Percentiles rank a stretch among this genome's conserved stretches.
phyloP scores from a whole-genome alignment of 331 rosid species.

The Quercus lobata region DNA sequence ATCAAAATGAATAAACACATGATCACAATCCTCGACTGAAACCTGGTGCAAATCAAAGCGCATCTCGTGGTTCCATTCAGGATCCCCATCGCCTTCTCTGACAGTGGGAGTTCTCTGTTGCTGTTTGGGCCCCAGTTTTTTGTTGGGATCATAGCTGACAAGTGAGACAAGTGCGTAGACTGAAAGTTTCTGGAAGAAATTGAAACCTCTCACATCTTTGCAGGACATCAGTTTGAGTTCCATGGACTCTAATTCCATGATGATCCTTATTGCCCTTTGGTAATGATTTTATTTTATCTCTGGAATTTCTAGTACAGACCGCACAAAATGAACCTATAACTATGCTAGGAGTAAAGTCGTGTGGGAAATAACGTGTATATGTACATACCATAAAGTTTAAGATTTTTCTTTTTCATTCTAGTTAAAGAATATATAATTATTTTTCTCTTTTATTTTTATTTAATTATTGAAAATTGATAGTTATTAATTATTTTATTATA shows the following conservation, averaged over 20 bases:
- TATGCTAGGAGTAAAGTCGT: too few species aligned
- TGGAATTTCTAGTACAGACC: too few species aligned
- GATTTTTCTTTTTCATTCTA: too few species aligned
- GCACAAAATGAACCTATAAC: too few species aligned
- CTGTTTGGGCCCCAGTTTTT: constrained; percentile 24
- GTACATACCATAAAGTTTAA: too few species aligned
- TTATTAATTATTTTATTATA: too few species aligned
- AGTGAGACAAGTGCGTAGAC: constrained; percentile 35
- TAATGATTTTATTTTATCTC: too few species aligned
- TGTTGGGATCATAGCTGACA: constrained; percentile 22
- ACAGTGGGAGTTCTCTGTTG: constrained; percentile 32
- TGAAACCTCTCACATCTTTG: constrained; percentile 48
- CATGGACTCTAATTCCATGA: constrained; percentile 19
- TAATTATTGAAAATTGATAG: too few species aligned
- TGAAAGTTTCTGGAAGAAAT: constrained; percentile 70
- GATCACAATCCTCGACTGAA: constrained; percentile 4
- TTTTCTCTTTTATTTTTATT: too few species aligned
- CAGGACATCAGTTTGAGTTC: constrained; percentile 48
- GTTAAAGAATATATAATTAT: too few species aligned
- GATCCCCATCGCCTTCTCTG: constrained; percentile 31
- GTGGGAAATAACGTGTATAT: too few species aligned
- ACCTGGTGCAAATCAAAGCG: constrained; percentile 23
- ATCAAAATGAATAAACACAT: constrained; percentile 35
- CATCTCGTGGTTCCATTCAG: constrained; percentile 56
- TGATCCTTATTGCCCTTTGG: neutral